Percentiles rank a stretch among this genome's conserved stretches.
Conservation (phyloP, 345 rosid species). For the Acer negundo region DNA sequence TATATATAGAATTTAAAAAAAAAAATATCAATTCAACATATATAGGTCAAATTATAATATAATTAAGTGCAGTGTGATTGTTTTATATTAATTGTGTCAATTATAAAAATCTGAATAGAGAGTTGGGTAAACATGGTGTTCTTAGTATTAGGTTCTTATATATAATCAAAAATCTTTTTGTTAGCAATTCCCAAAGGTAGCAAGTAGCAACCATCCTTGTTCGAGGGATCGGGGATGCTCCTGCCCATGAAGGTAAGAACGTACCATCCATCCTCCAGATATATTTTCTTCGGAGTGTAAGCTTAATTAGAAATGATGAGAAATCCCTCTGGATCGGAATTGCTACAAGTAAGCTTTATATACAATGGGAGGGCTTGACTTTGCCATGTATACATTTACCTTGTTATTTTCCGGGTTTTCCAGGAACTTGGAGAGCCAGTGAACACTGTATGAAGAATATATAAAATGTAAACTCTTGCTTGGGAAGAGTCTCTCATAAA, state of each 20-base stretch:
- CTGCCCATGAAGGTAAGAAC: conserved; percentile 40
- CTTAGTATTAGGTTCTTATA: too few species aligned
- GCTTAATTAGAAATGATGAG: conserved; percentile 32
- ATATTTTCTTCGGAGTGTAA: conserved; percentile 44
- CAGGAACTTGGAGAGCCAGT: conserved; percentile 44
- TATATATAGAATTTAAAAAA: too few species aligned
- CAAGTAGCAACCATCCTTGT: conserved; percentile 27
- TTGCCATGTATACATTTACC: conserved; percentile 28
- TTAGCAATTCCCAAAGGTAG: conserved; percentile 26
- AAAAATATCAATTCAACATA: too few species aligned
- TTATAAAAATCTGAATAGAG: too few species aligned
- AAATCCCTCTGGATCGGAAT: conserved; percentile 43
- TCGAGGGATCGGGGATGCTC: conserved; percentile 25
- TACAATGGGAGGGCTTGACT: conserved; percentile 34
- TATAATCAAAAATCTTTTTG: not conserved
- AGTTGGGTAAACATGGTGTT: too few species aligned
- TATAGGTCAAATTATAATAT: too few species aligned
- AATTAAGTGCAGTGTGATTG: too few species aligned
- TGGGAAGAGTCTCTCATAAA: conserved; percentile 44
- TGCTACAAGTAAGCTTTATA: conserved; percentile 43
- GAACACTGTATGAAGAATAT: conserved; percentile 43
- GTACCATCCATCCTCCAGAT: conserved; percentile 39
- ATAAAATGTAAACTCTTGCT: conserved; percentile 31
- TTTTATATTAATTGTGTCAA: too few species aligned
- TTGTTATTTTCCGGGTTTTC: conserved; percentile 26